phyloP scores from a whole-genome alignment of 1,284 basidiomycete genomes.

The Garcileccinum viscosum region DNA sequence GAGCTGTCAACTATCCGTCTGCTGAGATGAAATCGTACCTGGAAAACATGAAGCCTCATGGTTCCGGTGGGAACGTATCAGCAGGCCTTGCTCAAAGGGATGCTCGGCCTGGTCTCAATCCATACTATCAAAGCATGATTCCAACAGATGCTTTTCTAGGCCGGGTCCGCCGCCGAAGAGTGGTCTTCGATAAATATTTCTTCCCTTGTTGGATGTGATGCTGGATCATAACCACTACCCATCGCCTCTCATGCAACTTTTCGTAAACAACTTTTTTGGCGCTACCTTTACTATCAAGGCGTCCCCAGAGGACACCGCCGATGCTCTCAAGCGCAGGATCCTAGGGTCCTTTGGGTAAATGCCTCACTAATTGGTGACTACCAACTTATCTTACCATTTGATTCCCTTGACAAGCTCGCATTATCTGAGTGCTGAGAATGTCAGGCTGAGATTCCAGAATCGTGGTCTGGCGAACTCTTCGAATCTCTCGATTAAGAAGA shows the following conservation, averaged over 20 bases:
- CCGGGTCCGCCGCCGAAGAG: not conserved
- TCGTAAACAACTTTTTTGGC: not conserved
- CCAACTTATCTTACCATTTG: not conserved
- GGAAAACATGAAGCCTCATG: not conserved
- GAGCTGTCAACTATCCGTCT: too few species aligned
- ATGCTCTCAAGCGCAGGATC: not conserved
- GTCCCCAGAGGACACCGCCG: not conserved
- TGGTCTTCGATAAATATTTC: not conserved
- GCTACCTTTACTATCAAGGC: not conserved
- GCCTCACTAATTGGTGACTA: not conserved
- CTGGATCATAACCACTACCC: not conserved
- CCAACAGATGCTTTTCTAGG: not conserved
- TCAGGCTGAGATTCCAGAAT: not conserved
- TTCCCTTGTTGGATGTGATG: not conserved
- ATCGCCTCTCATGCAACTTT: not conserved
- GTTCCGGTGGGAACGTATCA: not conserved
- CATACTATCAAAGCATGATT: not conserved
- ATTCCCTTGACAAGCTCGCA: not conserved
- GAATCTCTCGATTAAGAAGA: not conserved
- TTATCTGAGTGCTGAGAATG: not conserved
- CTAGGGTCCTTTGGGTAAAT: not conserved
- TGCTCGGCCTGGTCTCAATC: not conserved
- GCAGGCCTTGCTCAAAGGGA: too few species aligned
- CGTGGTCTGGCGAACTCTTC: not conserved
- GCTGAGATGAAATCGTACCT: too few species aligned